These are phyloP conservation scores for Colletotrichum sojae DNA, from an alignment of 2,329 filamentous ascomycete genomes.

Conservation along the genomic window DNA sequence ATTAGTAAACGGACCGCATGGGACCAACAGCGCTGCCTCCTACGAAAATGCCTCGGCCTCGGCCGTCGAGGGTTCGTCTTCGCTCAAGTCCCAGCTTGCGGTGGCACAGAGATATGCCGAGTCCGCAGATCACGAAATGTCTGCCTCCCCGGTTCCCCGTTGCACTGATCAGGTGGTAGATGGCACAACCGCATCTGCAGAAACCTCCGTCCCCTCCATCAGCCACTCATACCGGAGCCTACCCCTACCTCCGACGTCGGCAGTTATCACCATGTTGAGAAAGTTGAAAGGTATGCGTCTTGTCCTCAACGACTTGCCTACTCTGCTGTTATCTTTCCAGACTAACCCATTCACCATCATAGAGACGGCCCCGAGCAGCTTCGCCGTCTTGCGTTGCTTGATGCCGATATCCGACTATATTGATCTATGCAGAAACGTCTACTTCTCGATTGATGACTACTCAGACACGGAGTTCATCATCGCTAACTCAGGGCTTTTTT, in stretches of 20 bases:
- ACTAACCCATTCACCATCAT: too few species aligned
- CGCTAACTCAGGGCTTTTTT: slow-evolving; percentile 64
- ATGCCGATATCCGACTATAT: slow-evolving; percentile 59
- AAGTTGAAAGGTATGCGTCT: slow-evolving; percentile 1
- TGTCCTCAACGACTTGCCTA: background rate
- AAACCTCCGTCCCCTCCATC: too few species aligned
- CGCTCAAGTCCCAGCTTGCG: slow-evolving; percentile 4
- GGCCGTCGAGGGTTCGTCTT: background rate
- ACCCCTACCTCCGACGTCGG: slow-evolving; percentile 8
- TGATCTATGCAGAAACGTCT: slow-evolving; percentile 62
- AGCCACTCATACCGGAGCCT: slow-evolving; percentile 1
- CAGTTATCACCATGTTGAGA: slow-evolving; percentile 9
- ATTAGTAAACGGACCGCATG: background rate
- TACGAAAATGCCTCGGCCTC: background rate
- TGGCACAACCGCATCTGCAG: too few species aligned
- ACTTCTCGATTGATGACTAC: slow-evolving; percentile 66
- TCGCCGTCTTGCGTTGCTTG: slow-evolving; percentile 11
- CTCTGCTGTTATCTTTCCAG: background rate
- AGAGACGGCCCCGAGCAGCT: slow-evolving; percentile 7
- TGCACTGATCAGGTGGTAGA: background rate
- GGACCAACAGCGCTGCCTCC: too few species aligned
- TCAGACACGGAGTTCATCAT: slow-evolving; percentile 64
- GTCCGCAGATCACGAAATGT: background rate
- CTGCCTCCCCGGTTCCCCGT: background rate
- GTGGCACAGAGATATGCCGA: slow-evolving; percentile 8